Evolutionary conservation across 352 stramenopile genomes (phyloP).

Genomic region (Phytophthora agathidicida): DNA sequence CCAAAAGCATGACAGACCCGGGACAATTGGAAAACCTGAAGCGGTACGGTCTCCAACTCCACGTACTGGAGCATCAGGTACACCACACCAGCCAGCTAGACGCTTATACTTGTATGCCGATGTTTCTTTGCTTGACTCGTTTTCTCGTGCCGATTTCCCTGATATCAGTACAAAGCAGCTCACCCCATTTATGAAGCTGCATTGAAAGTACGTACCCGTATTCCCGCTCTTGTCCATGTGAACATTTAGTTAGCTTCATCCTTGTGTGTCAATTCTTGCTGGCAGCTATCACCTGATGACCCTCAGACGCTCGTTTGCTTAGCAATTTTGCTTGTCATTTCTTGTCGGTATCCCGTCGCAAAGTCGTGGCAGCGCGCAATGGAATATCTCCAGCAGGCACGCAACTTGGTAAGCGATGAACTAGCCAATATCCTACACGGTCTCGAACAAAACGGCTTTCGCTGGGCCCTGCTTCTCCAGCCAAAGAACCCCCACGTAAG

Average conservation of each 20-base stretch:
- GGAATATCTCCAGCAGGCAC: slow-evolving; percentile 40
- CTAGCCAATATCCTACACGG: slow-evolving; percentile 26
- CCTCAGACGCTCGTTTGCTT: slow-evolving; percentile 50
- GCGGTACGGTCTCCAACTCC: slow-evolving; percentile 49
- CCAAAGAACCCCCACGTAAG: slow-evolving; percentile 57
- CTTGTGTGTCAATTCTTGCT: neutral
- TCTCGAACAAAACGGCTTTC: slow-evolving; percentile 64
- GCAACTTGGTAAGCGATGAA: neutral
- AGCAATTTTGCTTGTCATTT: slow-evolving; percentile 56
- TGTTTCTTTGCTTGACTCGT: neutral
- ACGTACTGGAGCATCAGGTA: slow-evolving; percentile 63
- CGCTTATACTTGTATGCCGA: neutral
- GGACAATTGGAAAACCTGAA: slow-evolving; percentile 42
- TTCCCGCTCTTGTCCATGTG: neutral
- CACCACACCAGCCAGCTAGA: neutral
- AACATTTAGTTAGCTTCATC: neutral
- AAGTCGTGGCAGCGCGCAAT: slow-evolving; percentile 57
- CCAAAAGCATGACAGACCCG: slow-evolving; percentile 10
- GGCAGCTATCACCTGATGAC: slow-evolving; percentile 44
- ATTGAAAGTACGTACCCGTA: slow-evolving; percentile 44
- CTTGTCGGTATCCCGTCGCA: slow-evolving; percentile 64
- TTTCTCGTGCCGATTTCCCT: neutral
- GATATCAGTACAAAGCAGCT: slow-evolving; percentile 57
- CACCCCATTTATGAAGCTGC: slow-evolving; percentile 53
- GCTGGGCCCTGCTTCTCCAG: slow-evolving; percentile 67